Conservation (phyloP, 331 rosid genomes). For the Rhamnella rubrinervis region DNA sequence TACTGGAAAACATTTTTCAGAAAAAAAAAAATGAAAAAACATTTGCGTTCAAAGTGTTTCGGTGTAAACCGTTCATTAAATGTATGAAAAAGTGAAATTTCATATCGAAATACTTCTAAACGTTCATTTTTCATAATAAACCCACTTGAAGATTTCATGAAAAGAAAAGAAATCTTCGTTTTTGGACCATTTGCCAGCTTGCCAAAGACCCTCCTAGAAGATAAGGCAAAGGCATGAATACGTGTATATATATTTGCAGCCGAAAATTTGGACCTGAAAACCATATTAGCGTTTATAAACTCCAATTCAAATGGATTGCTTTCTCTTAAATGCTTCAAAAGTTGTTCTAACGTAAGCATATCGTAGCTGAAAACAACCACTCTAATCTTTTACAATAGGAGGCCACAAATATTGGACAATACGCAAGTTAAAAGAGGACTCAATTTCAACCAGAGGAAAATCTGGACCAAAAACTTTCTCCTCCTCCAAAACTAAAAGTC, state of each 20-base stretch:
- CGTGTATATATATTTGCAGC: constrained; percentile 6
- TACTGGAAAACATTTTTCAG: not conserved
- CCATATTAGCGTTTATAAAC: not conserved
- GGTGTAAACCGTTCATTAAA: not conserved
- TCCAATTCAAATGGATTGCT: not conserved
- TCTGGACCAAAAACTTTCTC: not conserved
- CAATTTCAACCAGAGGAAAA: not conserved
- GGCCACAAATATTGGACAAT: not conserved
- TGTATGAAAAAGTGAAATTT: constrained; percentile 11
- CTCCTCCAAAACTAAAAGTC: constrained; percentile 3
- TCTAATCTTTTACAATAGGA: not conserved
- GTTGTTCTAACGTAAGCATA: not conserved
- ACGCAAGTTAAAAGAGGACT: not conserved
- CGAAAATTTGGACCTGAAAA: constrained; percentile 8
- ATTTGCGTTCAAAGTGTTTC: not conserved
- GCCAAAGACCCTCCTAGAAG: constrained; percentile 8
- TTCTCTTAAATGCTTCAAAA: not conserved
- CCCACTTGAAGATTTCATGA: not conserved
- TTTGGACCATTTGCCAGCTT: not conserved
- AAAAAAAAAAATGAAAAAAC: not conserved
- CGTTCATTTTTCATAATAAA: constrained; percentile 1
- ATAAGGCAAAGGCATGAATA: not conserved
- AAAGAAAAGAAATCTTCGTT: not conserved
- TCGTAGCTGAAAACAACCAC: not conserved
- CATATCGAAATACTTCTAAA: not conserved